Base-by-base conservation (phyloP, 352 stramenopile genomes). In the Phytophthora constricta region DNA sequence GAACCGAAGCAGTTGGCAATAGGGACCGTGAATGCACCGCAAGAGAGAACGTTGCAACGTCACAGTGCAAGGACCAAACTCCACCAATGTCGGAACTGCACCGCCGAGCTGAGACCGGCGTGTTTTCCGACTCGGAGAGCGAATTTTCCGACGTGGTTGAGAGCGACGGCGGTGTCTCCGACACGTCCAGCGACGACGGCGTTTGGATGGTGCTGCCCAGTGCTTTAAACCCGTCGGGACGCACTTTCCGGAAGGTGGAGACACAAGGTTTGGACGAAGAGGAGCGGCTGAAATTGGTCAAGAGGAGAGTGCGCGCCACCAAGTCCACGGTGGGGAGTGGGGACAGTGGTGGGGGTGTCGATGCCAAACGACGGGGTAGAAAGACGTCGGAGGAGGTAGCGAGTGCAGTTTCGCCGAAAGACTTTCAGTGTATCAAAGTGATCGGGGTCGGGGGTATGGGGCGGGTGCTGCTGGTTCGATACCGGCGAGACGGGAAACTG, bases 381-480 rank as follows among this genome's bases (percentile, higher is more conserved):
- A 20, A 14, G 17, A 27, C 13, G 11, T 16, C 45, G 17, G 45
- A 55, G 19, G 48, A 10, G 53, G 56, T 49, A 4, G 48, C 59
- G 16, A 20, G 17, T 45, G 4, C 41, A 3, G 68, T 87, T 43
- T 87, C 77, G 1, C 62, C 70, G 0, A 50, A 70, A 13, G 90
- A 97, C 61, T 98, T 98, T 62, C 87, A 92, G 46, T 80, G 86
- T 34, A 68, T 98, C 25, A 97, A 96, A 62, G 88, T 96, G 43
- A 90, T 98, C 41, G 92, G 92, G 27, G 86, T 95, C 14, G 92
- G 92, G 5, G 90, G 83, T 10, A 96, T 96, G 73, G 92, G 90
- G 0, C 84, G 86, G 54, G 92, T 98, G 10, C 64, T 94, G 62
- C 69, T 94, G 27, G 87, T 95, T 19, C 80, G 87, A 11, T 79